Base-by-base conservation (phyloP, 352 stramenopile species). In the Phytopythium sindhum region DNA sequence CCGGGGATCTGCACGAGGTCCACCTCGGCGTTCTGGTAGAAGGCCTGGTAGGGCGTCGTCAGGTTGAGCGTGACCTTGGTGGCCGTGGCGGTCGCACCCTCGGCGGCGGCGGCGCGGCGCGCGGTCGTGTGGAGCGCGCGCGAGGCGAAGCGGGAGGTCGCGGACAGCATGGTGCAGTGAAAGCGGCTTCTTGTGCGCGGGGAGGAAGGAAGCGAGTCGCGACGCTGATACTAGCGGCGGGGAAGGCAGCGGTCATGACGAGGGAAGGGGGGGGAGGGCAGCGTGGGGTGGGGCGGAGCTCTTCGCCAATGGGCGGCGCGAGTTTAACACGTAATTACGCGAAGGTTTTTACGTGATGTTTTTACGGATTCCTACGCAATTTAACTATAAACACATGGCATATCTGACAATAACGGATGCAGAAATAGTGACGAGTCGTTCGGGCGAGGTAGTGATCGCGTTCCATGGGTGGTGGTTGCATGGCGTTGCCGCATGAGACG, bases 1-100 rank as follows among this genome's bases (percentile, higher is more conserved):
- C 97, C 96, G 15, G 97, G 97, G 74, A 99, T 92, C 78, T 98
- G 93, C 52, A 99, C 93, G 44, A 93, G 80, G 66, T 96, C 84
- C 55, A 98, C 95, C 63, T 85, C 69, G 21, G 84, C 84, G 66
- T 80, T 75, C 66, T 84, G 85, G 75, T 90, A 93, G 69, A 95
- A 91, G 54, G 84, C 78, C 67, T 91, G 74, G 72, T 91, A 90
- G 35, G 88, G 87, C 59, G 87, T 90, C 58, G 73, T 89, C 11
- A 96, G 78, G 75, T 94, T 96, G 29, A 96, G 71, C 61, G 83
- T 96, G 29, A 95, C 83, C 73, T 95, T 93, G 61, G 80, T 91
- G 65, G 86, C 72, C 55, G 73, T 84, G 62, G 75, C 66, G 59
- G 69, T 60, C 33, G 76, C 66, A 61, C 77, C 68, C 15, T 85